These are phyloP conservation scores for Colletotrichum sp. DNA, from an alignment of 2,329 filamentous ascomycete genomes.

Conservation along the genomic window DNA sequence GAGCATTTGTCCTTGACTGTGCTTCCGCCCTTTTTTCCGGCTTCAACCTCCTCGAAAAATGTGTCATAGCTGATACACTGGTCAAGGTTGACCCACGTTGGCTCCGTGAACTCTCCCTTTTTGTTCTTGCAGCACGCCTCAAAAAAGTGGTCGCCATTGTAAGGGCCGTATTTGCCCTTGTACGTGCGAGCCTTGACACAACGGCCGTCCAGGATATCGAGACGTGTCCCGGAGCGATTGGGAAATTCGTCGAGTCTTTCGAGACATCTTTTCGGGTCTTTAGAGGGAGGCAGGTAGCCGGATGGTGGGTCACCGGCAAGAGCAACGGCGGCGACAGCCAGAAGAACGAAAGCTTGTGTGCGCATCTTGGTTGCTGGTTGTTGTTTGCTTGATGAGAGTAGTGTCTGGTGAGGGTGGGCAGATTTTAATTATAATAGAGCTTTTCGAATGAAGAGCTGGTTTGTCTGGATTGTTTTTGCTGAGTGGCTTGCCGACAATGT, in stretches of 20 bases:
- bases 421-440: background rate
- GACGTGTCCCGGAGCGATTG: background rate
- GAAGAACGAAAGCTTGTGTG: background rate
- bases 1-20: background rate
- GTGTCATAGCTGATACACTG: background rate
- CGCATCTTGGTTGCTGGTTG: background rate
- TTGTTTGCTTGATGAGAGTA: background rate
- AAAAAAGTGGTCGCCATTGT: background rate
- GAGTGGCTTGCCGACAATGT: background rate
- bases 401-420: background rate
- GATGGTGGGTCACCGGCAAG: background rate
- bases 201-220: background rate
- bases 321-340: background rate
- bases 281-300: background rate
- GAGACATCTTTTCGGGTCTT: background rate
- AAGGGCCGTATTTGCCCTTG: background rate
- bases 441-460: background rate
- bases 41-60: background rate
- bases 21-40: background rate
- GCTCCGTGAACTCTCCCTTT: background rate
- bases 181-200: background rate
- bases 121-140: conserved; percentile 1
- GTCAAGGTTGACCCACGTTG: background rate
- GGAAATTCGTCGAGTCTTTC: background rate
- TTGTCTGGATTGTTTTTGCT: background rate